Evolutionary conservation across 768 basidiomycete species (phyloP).

Genomic region (Suillus brevipes): DNA sequence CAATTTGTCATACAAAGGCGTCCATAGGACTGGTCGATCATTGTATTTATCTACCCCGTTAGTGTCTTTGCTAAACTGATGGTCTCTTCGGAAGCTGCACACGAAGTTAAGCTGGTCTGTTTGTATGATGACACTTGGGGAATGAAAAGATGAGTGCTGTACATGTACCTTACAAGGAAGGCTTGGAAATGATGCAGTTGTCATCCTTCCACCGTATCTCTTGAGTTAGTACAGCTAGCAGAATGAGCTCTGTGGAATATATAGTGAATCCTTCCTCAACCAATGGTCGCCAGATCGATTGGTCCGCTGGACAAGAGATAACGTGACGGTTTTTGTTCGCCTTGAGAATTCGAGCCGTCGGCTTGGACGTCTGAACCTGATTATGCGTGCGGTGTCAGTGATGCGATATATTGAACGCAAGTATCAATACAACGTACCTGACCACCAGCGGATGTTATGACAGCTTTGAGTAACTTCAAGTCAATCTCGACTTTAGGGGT

Average conservation of each 20-base stretch:
- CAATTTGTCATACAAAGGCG: neutral
- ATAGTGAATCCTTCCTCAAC: conserved; percentile 49
- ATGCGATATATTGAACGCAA: neutral
- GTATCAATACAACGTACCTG: conserved; percentile 43
- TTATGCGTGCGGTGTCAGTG: neutral
- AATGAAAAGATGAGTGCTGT: neutral
- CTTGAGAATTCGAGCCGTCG: conserved; percentile 55
- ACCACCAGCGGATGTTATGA: conserved; percentile 71
- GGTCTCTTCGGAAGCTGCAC: neutral
- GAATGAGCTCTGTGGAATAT: conserved; percentile 69
- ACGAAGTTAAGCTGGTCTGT: neutral
- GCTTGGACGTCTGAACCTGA: conserved; percentile 47
- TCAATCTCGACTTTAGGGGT: conserved; percentile 66
- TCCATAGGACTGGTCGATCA: neutral
- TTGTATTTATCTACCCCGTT: neutral
- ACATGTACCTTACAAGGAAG: conserved; percentile 1
- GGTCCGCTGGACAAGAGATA: conserved; percentile 66
- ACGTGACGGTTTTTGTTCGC: conserved; percentile 54
- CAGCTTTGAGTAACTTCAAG: conserved; percentile 61
- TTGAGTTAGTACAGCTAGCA: conserved; percentile 65
- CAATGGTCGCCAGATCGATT: conserved; percentile 65
- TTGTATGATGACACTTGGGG: neutral
- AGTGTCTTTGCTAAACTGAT: neutral
- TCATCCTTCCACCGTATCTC: conserved; percentile 61
- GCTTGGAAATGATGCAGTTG: conserved; percentile 18